Evolutionary conservation across 768 basidiomycete genomes (phyloP).

Genomic region (Mycena rebaudengoi): DNA sequence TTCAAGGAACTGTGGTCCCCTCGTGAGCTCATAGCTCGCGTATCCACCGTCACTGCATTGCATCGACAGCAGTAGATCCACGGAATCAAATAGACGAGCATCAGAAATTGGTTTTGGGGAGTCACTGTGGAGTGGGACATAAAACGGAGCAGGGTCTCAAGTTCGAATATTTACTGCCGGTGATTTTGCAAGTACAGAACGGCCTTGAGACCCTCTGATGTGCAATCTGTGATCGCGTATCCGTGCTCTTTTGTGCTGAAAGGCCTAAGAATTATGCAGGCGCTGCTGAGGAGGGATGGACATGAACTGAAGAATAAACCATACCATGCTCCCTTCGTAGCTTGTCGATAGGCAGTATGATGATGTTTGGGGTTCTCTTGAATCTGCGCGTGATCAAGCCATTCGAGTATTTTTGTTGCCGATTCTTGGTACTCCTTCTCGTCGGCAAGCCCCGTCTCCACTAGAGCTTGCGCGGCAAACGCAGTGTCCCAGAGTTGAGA

Average conservation of each 20-base stretch:
- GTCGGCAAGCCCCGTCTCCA: conserved; percentile 83
- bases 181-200: conserved; percentile 85
- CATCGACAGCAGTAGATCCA: conserved; percentile 85
- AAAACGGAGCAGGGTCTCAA: background rate
- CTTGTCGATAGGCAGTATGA: conserved; percentile 69
- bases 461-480: conserved; percentile 93
- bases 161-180: conserved; percentile 69
- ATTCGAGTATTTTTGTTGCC: conserved; percentile 68
- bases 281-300: background rate
- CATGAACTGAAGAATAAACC: background rate
- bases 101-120: conserved; percentile 79
- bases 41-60: conserved; percentile 91
- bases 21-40: conserved; percentile 90
- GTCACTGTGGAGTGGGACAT: conserved; percentile 39
- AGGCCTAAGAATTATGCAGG: background rate
- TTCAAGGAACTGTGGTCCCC: conserved; percentile 83
- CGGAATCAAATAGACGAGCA: conserved; percentile 80
- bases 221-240: conserved; percentile 95
- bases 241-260: conserved; percentile 89
- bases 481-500: conserved; percentile 94
- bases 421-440: conserved; percentile 75
- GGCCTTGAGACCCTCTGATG: conserved; percentile 92
- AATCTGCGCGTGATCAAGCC: conserved; percentile 81
- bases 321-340: conserved; percentile 67
- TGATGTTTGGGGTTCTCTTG: conserved; percentile 73